Evolutionary conservation across 306 rosid species (phyloP), one percentile per base, ranked within the genome.

Genomic region (Psophocarpus tetragonolobus): DNA sequence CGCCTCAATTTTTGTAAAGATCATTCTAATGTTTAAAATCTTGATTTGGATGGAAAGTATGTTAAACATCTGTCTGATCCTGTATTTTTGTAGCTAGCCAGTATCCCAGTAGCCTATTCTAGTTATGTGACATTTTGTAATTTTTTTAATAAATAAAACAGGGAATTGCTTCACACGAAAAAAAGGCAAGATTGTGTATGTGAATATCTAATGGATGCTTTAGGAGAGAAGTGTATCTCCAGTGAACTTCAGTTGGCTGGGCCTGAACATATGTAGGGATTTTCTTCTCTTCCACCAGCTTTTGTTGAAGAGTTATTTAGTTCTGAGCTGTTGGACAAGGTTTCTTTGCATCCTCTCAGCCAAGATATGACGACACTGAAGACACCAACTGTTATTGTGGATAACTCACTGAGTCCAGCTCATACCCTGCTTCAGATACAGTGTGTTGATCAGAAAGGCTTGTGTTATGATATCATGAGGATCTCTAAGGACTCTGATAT

Each of bases 161-260:
- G 98, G 94, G 93, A 87, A 69, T 73, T 81, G 69, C 74, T 93
- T 45, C 92, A 91, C 82, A 93, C 91, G 6, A 85, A 88, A 73
- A 29, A 87, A 87, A 85, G 98, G 78, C 90, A 64, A 72, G 93
- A 93, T 21, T 71, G 81, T 44, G 80, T 93, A 35, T 85, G 93
- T 41, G 81, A 85, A 56, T 89, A 81, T 86, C 87, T 93, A 81
- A 87, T 17, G 86, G 87, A 82, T 32, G 88, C 88, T 68, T 71
- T 91, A 74, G 93, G 95, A 77, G 90, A 89, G 70, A 77, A 41
- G 73, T 89, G 91, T 68, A 87, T 91, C 71, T 88, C 93, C 64
- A 85, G 89, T 80, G 98, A 93, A 77, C 83, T 93, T 81, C 94
- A 93, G 87, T 80, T 91, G 76, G 97, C 98, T 15, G 98, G 98